phyloP scores from a whole-genome alignment of 768 basidiomycete genomes.

The Chalciporus chontae region DNA sequence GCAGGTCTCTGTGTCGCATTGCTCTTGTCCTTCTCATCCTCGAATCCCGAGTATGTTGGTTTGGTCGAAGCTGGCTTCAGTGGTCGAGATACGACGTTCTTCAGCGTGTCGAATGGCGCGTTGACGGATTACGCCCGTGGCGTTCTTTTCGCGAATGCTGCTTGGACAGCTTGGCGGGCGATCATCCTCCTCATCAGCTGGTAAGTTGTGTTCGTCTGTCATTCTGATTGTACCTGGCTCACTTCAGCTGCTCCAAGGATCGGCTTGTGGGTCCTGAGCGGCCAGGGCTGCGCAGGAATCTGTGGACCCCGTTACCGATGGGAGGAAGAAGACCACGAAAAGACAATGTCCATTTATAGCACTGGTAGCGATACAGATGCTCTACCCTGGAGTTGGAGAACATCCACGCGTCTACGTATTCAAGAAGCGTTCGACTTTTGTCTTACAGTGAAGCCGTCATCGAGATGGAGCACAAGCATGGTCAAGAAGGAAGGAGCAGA shows the following conservation, averaged over 20 bases:
- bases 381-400: slow-evolving; percentile 79
- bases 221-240: not conserved
- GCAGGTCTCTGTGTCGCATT: slow-evolving; percentile 73
- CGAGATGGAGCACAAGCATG: slow-evolving; percentile 34
- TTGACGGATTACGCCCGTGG: slow-evolving; percentile 77
- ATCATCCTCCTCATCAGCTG: slow-evolving; percentile 68
- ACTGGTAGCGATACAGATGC: slow-evolving; percentile 42
- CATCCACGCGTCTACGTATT: slow-evolving; percentile 64
- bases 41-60: slow-evolving; percentile 44
- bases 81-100: slow-evolving; percentile 72
- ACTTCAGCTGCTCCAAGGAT: slow-evolving; percentile 42
- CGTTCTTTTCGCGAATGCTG: slow-evolving; percentile 73
- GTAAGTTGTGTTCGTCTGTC: slow-evolving; percentile 31
- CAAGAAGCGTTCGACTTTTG: slow-evolving; percentile 85
- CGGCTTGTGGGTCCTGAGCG: slow-evolving; percentile 76
- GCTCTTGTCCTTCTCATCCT: slow-evolving; percentile 58
- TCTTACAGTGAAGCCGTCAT: slow-evolving; percentile 39
- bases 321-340: slow-evolving; percentile 77
- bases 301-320: slow-evolving; percentile 81
- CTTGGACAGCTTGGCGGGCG: slow-evolving; percentile 75
- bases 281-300: slow-evolving; percentile 73
- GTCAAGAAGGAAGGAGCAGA: slow-evolving; percentile 31
- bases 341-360: slow-evolving; percentile 48
- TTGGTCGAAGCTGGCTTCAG: slow-evolving; percentile 46
- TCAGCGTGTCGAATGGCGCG: slow-evolving; percentile 56